Evolutionary conservation across 129 eudicot genomes (phyloP).

Genomic region (Solidago caesia): DNA sequence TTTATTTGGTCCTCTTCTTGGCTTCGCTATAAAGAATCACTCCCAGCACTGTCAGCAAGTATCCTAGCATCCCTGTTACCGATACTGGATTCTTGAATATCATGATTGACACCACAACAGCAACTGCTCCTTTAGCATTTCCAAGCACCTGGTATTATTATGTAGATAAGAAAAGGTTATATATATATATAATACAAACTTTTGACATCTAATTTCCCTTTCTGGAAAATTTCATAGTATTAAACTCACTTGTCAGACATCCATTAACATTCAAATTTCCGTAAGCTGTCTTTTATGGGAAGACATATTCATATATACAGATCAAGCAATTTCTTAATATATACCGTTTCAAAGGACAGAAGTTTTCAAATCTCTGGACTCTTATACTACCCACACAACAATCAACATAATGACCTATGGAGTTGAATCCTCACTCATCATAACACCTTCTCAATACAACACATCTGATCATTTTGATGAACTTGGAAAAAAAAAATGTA

Average conservation of each 20-base stretch:
- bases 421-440: neutral
- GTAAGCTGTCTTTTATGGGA: too few relatives aligned
- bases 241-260: too few relatives aligned
- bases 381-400: neutral
- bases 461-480: neutral
- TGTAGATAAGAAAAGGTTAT: too few relatives aligned
- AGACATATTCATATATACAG: too few relatives aligned
- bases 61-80: slow-evolving; percentile 39
- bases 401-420: neutral
- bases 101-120: slow-evolving; percentile 43
- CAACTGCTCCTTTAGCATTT: slow-evolving; percentile 49
- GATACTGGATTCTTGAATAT: slow-evolving; percentile 37
- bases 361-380: neutral
- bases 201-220: too few relatives aligned
- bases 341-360: too few relatives aligned
- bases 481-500: too few relatives aligned
- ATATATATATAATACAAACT: too few relatives aligned
- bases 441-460: neutral
- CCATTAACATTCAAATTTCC: too few relatives aligned
- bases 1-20: slow-evolving; percentile 20
- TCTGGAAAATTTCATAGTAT: too few relatives aligned
- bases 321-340: too few relatives aligned
- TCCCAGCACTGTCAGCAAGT: slow-evolving; percentile 31
- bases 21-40: slow-evolving; percentile 38
- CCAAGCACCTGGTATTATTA: slow-evolving; percentile 33